These are phyloP conservation scores for Trebouxia sp. DNA, from an alignment of 139 green algal genomes.

Conservation along the genomic window DNA sequence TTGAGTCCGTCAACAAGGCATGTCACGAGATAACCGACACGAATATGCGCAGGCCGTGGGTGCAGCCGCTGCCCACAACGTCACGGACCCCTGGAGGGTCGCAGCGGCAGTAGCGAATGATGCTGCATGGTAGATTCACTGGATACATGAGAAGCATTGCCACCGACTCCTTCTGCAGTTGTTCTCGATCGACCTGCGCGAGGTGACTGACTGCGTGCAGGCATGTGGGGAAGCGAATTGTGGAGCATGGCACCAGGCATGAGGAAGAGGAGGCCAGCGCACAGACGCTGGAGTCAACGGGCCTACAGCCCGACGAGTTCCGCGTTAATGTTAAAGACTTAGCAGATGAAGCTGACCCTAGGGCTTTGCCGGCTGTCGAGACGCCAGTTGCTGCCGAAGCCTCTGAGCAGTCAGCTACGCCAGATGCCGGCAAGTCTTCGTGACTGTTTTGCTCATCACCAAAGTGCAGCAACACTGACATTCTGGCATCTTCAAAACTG, in stretches of 20 bases:
- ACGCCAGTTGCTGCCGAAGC: background rate
- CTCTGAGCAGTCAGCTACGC: background rate
- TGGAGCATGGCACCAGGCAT: background rate
- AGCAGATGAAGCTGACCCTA: no score
- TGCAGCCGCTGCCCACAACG: background rate
- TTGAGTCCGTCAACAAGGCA: no score
- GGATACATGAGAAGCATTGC: background rate
- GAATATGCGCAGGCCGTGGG: constrained; percentile 6
- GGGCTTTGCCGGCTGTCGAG: background rate
- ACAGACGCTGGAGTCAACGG: background rate
- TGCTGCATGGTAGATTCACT: background rate
- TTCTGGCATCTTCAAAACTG: no score
- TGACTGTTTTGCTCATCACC: no score
- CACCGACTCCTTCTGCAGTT: no score
- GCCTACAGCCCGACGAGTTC: background rate
- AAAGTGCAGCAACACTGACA: no score
- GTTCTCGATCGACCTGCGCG: no score
- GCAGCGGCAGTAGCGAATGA: background rate
- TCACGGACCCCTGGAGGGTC: background rate
- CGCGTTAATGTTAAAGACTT: background rate
- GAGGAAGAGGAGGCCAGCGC: background rate
- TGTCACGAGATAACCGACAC: background rate
- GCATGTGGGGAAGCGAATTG: background rate
- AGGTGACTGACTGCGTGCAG: no score
- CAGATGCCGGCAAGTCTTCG: no score